These are phyloP conservation scores for Prunus yedoensis DNA, from an alignment of 331 rosid genomes.

Conservation along the genomic window DNA sequence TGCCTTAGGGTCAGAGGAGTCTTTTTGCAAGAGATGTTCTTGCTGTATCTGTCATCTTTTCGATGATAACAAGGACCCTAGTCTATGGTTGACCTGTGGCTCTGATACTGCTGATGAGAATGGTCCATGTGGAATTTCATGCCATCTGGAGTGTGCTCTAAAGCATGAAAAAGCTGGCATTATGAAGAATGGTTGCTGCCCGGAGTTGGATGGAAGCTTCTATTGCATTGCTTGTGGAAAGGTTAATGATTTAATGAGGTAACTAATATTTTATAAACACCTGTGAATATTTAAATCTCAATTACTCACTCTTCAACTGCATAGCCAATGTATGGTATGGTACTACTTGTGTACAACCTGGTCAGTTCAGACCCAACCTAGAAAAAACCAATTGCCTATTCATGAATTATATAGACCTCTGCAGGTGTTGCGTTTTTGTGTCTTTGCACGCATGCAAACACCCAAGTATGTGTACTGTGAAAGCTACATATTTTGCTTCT, in stretches of 20 bases:
- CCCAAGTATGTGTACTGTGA: background rate
- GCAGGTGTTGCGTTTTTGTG: background rate
- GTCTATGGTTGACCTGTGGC: conserved; percentile 82
- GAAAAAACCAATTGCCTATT: background rate
- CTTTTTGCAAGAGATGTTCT: conserved; percentile 91
- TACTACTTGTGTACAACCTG: background rate
- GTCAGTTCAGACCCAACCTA: background rate
- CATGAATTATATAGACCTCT: background rate
- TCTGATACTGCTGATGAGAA: conserved; percentile 46
- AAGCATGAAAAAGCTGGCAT: conserved; percentile 59
- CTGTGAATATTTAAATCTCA: background rate
- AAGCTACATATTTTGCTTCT: background rate
- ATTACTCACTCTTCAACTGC: background rate
- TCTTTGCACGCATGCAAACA: background rate
- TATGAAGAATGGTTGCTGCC: conserved; percentile 43
- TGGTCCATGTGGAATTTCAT: conserved; percentile 79
- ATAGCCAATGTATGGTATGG: background rate
- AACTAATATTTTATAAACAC: conserved; percentile 22
- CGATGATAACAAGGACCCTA: conserved; percentile 95
- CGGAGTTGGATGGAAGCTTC: conserved; percentile 71
- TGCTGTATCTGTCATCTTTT: conserved; percentile 74
- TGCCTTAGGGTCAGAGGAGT: conserved; percentile 44
- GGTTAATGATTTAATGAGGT: conserved; percentile 79
- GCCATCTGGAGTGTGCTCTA: conserved; percentile 92
- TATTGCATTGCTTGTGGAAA: conserved; percentile 75